Percentiles rank a stretch among this genome's conserved stretches.
Conservation (phyloP, 192 early-diverging fungal genomes). For the Mortierella hygrophila region DNA sequence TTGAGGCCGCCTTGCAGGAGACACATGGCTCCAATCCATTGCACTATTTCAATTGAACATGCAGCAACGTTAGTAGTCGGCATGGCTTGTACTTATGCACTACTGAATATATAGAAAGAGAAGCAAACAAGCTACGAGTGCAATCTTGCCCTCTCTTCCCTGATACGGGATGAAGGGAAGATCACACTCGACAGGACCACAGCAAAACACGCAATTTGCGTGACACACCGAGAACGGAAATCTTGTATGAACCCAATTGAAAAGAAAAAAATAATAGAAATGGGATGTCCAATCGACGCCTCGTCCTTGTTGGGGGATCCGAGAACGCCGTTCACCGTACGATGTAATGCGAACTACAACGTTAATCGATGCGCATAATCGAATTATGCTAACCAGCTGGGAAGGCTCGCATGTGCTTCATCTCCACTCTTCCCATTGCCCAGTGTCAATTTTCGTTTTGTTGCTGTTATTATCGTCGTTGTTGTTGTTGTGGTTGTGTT, state of each 20-base stretch:
- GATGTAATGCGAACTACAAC: not conserved
- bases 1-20: constrained; percentile 21
- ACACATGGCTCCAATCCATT: constrained; percentile 49
- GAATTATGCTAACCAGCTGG: not conserved
- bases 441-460: not conserved
- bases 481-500: not conserved
- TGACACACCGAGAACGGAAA: not conserved
- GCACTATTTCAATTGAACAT: constrained; percentile 21
- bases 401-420: not conserved
- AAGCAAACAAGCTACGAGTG: too few relatives aligned
- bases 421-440: not conserved
- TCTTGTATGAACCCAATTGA: not conserved
- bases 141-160: not conserved
- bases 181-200: not conserved
- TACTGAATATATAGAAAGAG: too few relatives aligned
- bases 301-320: not conserved
- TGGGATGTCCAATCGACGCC: not conserved
- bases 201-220: not conserved
- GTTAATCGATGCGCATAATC: not conserved
- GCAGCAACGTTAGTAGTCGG: not conserved
- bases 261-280: not conserved
- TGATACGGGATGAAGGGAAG: not conserved
- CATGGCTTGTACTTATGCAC: too few relatives aligned
- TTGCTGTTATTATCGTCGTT: not conserved
- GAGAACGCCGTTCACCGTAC: not conserved